A percentile compares a stretch with the other conserved stretches of the same genome.
phyloP scores from a whole-genome alignment of 805 yeast species.

The Candida oleophila region DNA sequence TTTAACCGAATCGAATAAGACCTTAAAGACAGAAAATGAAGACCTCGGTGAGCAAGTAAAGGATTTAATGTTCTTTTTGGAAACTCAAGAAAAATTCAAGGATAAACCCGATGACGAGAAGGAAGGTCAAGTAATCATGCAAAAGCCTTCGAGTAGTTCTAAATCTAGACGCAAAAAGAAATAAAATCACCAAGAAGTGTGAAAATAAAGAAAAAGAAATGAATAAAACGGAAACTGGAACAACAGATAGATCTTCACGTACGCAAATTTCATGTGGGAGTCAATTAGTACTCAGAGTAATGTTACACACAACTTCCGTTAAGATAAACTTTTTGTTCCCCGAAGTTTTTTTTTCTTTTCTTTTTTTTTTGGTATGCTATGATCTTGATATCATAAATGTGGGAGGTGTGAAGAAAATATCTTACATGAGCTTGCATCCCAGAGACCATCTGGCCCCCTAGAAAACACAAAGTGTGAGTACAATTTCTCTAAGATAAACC shows the following conservation, averaged over 20 bases:
- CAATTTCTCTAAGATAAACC: no score
- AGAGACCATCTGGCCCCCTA: no score
- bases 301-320: no score
- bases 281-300: no score
- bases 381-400: not conserved
- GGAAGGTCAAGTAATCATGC: conserved; percentile 64
- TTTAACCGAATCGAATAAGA: conserved; percentile 22
- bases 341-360: not conserved
- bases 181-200: no score
- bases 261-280: no score
- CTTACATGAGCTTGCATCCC: not conserved
- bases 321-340: no score
- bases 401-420: not conserved
- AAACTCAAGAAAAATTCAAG: conserved; percentile 68
- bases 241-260: no score
- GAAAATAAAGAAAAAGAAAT: not conserved
- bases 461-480: no score
- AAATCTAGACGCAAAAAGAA: conserved; percentile 16
- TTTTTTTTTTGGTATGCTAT: no score
- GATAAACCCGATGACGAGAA: conserved; percentile 69
- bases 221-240: not conserved
- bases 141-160: conserved; percentile 17
- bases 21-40: conserved; percentile 36
- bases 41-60: conserved; percentile 63
- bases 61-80: conserved; percentile 80